Conservation (phyloP, 768 basidiomycete species). For the Pholiota microspora region DNA sequence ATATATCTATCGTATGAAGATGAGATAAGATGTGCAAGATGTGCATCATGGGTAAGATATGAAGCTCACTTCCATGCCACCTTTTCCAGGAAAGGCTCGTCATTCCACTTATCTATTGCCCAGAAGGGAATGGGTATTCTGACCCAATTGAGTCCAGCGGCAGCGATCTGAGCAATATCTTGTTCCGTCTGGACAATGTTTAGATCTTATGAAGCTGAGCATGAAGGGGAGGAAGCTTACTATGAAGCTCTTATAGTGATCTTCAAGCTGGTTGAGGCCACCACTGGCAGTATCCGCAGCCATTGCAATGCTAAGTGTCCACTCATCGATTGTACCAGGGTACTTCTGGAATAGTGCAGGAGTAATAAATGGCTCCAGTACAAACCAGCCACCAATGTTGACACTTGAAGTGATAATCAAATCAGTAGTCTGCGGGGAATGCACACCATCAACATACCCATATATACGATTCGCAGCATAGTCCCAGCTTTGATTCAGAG, state of each 20-base stretch:
- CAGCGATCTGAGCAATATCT: conserved; percentile 88
- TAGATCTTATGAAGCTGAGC: not conserved
- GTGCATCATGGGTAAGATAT: no score
- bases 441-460: conserved; percentile 8
- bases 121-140: conserved; percentile 83
- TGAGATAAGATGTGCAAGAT: no score
- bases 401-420: conserved; percentile 40
- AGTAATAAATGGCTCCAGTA: conserved; percentile 75
- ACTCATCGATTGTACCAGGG: conserved; percentile 58
- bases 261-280: conserved; percentile 64
- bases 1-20: conserved; percentile 52
- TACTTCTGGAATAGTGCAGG: conserved; percentile 65
- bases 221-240: conserved; percentile 37
- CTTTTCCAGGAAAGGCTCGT: conserved; percentile 76
- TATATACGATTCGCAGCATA: conserved; percentile 61
- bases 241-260: conserved; percentile 83
- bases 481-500: conserved; percentile 73
- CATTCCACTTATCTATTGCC: conserved; percentile 70
- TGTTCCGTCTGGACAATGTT: conserved; percentile 68
- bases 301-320: conserved; percentile 65
- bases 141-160: conserved; percentile 86
- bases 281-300: conserved; percentile 59
- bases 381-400: conserved; percentile 77
- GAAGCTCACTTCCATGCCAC: conserved; percentile 76
- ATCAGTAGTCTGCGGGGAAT: conserved; percentile 3